Percentiles rank a stretch among this genome's conserved stretches.
These are phyloP conservation scores for Amanita fuliginea DNA, from an alignment of 768 basidiomycete species.

Conservation along the genomic window DNA sequence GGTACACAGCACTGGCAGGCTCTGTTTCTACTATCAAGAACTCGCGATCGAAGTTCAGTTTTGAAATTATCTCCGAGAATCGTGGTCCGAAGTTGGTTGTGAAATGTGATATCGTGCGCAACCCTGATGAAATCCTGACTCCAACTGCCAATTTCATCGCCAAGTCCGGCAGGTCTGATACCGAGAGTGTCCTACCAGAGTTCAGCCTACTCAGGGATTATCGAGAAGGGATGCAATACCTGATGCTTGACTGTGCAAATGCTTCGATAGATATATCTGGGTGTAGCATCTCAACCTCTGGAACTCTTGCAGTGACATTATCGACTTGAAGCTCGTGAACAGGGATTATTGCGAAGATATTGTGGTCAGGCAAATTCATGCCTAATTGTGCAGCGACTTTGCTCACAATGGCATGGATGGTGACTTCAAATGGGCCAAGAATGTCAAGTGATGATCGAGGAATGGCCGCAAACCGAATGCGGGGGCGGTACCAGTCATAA, in stretches of 20 bases:
- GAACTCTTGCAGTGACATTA: slow-evolving; percentile 32
- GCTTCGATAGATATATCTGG: slow-evolving; percentile 30
- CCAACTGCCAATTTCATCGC: slow-evolving; percentile 43
- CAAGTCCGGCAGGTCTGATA: slow-evolving; percentile 32
- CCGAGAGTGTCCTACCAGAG: slow-evolving; percentile 30
- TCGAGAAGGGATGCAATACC: slow-evolving; percentile 19
- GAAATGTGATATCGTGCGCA: slow-evolving; percentile 50
- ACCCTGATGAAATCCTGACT: slow-evolving; percentile 45
- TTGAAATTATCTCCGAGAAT: slow-evolving; percentile 41
- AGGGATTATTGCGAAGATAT: slow-evolving; percentile 29
- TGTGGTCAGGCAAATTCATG: slow-evolving; percentile 14
- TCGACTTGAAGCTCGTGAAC: slow-evolving; percentile 43
- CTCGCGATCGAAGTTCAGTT: slow-evolving; percentile 28
- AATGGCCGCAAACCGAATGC: slow-evolving; percentile 35
- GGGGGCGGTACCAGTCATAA: slow-evolving; percentile 46
- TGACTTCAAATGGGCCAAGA: slow-evolving; percentile 31
- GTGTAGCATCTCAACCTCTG: slow-evolving; percentile 28
- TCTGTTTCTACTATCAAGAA: slow-evolving; percentile 38
- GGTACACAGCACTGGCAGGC: slow-evolving; percentile 36
- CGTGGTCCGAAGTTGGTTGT: slow-evolving; percentile 47
- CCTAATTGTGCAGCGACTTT: slow-evolving; percentile 22
- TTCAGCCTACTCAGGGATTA: background rate
- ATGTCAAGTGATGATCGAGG: slow-evolving; percentile 25
- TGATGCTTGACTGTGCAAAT: slow-evolving; percentile 41
- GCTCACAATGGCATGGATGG: slow-evolving; percentile 20